A percentile compares a stretch with the other conserved stretches of the same genome.
phyloP scores from a whole-genome alignment of 148 eudicot genomes.

The Rhododendron vialii region DNA sequence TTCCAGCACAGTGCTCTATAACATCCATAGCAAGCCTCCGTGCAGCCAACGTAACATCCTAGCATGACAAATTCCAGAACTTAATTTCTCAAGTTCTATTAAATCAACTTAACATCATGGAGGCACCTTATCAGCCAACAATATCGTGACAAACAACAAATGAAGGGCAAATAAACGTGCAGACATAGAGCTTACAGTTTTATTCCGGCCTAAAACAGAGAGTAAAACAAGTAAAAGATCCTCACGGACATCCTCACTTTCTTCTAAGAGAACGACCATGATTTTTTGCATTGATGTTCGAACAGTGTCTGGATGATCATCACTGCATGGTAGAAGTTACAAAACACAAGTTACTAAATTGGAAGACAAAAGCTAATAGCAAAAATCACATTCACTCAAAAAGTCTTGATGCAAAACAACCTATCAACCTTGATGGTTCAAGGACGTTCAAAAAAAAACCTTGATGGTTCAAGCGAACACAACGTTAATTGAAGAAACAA shows the following conservation, averaged over 20 bases:
- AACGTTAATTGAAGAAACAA: background rate
- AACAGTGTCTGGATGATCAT: constrained; percentile 85
- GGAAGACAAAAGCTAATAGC: background rate
- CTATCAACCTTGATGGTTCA: background rate
- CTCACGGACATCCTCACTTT: constrained; percentile 83
- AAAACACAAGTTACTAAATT: background rate
- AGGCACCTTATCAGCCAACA: background rate
- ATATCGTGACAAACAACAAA: background rate
- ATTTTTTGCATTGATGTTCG: constrained; percentile 71
- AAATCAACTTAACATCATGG: background rate
- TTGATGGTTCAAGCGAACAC: background rate
- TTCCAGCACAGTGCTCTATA: constrained; percentile 64
- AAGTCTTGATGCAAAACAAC: background rate
- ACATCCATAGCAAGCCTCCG: constrained; percentile 84
- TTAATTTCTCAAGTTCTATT: constrained; percentile 2
- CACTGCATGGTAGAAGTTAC: constrained; percentile 45
- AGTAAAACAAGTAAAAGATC: constrained; percentile 64
- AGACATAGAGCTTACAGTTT: constrained; percentile 42
- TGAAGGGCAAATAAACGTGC: constrained; percentile 4
- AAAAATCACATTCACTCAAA: background rate
- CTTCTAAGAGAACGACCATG: constrained; percentile 84
- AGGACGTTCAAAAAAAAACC: background rate
- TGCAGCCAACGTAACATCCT: constrained; percentile 67
- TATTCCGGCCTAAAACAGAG: constrained; percentile 70
- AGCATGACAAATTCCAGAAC: constrained; percentile 17